phyloP scores from a whole-genome alignment of 257 asterid species.

The Mitragyna speciosa region DNA sequence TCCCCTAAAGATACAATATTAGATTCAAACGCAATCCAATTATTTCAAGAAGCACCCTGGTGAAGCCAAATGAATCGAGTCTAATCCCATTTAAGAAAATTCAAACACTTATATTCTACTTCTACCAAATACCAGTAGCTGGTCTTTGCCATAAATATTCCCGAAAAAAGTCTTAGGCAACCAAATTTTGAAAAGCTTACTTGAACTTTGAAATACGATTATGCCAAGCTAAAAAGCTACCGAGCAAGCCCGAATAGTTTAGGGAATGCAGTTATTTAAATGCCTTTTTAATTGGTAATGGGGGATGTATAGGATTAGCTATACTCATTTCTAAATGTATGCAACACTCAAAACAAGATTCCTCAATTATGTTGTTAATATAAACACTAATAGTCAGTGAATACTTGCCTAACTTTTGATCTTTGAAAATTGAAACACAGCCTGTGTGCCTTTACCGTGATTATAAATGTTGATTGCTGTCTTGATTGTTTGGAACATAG shows the following conservation, averaged over 20 bases:
- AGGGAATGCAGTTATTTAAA: neutral
- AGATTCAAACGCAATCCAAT: neutral
- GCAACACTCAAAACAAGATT: constrained; percentile 27
- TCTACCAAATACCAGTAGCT: neutral
- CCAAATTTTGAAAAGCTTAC: constrained; percentile 8
- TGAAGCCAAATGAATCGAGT: neutral
- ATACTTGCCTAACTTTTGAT: constrained; percentile 48
- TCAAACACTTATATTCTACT: neutral
- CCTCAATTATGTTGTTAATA: constrained; percentile 13
- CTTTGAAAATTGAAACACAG: neutral
- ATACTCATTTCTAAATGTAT: constrained; percentile 17
- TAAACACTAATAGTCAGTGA: constrained; percentile 29
- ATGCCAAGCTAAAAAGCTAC: neutral
- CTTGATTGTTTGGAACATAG: neutral
- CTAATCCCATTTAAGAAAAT: constrained; percentile 1
- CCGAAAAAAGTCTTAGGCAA: constrained; percentile 8
- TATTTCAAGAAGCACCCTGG: neutral
- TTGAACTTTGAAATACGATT: neutral
- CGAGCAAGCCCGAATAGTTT: neutral
- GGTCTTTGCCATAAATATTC: constrained; percentile 9
- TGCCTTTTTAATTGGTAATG: neutral
- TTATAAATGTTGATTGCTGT: constrained; percentile 26
- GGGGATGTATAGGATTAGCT: neutral
- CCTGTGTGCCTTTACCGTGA: constrained; percentile 1
- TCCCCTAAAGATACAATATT: neutral